phyloP scores from a whole-genome alignment of 192 early-diverging fungal species.

The Rhizophagus sp. region DNA sequence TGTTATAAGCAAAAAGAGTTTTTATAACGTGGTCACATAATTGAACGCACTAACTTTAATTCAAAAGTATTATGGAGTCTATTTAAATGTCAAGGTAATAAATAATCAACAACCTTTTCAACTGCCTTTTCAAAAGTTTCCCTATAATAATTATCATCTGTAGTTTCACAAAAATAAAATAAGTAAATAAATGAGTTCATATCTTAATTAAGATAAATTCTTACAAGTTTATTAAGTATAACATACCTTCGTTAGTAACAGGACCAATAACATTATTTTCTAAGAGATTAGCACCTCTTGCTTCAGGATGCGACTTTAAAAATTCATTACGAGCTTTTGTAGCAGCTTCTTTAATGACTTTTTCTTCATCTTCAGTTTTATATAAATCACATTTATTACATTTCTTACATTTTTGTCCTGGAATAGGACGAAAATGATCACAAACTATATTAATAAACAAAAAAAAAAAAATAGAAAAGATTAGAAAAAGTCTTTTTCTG shows the following conservation, averaged over 20 bases:
- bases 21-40: too few relatives aligned
- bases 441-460: conserved; percentile 38
- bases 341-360: conserved; percentile 43
- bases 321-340: conserved; percentile 47
- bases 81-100: conserved; percentile 11
- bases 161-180: neutral
- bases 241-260: conserved; percentile 2
- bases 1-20: too few relatives aligned
- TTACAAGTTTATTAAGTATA: neutral
- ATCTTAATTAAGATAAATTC: neutral
- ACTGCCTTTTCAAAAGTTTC: conserved; percentile 13
- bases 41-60: too few relatives aligned
- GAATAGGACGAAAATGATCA: conserved; percentile 57
- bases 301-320: conserved; percentile 38
- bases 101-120: conserved; percentile 20
- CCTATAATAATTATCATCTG: conserved; percentile 10
- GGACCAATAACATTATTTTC: conserved; percentile 32
- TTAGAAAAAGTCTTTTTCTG: too few relatives aligned
- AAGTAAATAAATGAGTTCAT: neutral
- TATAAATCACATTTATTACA: conserved; percentile 62
- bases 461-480: neutral
- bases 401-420: conserved; percentile 49
- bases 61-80: neutral
- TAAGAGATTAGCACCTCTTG: conserved; percentile 21
- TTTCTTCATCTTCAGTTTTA: conserved; percentile 52